Evolutionary conservation across 140 eudicot genomes (phyloP).

Genomic region (Ambrosia hybrid): DNA sequence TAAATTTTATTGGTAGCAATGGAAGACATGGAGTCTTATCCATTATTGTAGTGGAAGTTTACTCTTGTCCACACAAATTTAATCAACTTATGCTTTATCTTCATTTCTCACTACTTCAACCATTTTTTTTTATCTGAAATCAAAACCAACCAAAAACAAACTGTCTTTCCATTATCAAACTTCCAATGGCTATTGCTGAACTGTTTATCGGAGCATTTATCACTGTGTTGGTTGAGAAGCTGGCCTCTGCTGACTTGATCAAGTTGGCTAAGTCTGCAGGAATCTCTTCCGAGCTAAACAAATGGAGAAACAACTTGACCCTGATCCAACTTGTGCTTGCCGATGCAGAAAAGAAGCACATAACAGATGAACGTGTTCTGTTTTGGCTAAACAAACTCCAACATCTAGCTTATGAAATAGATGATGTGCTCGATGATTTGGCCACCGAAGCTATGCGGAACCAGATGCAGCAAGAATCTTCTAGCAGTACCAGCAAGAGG

Average conservation of each 20-base stretch:
- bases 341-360: slow-evolving; percentile 11
- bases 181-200: slow-evolving; percentile 5
- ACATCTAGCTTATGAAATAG: slow-evolving; percentile 18
- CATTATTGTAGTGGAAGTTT: too few species aligned
- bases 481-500: too few species aligned
- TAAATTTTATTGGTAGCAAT: too few species aligned
- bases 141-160: too few species aligned
- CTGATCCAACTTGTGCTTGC: slow-evolving; percentile 14
- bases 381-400: slow-evolving; percentile 7
- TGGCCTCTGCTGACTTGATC: background rate
- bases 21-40: too few species aligned
- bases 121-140: too few species aligned
- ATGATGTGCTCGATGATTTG: slow-evolving; percentile 12
- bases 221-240: background rate
- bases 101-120: too few species aligned
- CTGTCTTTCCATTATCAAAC: too few species aligned
- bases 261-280: background rate
- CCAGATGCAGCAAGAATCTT: too few species aligned
- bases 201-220: background rate
- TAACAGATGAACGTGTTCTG: background rate
- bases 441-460: too few species aligned
- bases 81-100: too few species aligned
- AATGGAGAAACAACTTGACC: background rate
- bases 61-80: too few species aligned
- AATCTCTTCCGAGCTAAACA: background rate